phyloP scores from a whole-genome alignment of 164 flowering plant species.

The Liquidambar formosana region DNA sequence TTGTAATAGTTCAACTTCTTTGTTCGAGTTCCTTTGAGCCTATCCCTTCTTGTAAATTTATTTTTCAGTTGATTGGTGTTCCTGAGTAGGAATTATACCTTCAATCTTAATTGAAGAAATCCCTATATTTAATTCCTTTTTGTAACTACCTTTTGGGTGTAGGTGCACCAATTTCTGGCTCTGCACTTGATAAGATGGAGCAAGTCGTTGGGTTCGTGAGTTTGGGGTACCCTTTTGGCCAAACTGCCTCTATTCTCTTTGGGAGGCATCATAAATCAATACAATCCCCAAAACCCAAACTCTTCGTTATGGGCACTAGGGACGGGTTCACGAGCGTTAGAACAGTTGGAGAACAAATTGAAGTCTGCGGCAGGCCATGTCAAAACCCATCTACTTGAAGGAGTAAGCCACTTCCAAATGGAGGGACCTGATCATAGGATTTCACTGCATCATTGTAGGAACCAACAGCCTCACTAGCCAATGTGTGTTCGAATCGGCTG shows the following conservation, averaged over 20 bases:
- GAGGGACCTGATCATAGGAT: slow-evolving; percentile 68
- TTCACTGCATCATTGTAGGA: slow-evolving; percentile 54
- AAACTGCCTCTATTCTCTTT: slow-evolving; percentile 70
- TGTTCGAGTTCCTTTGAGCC: too few relatives aligned
- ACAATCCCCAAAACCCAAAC: slow-evolving; percentile 69
- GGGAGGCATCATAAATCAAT: slow-evolving; percentile 82
- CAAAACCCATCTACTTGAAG: slow-evolving; percentile 75
- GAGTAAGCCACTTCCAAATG: slow-evolving; percentile 83
- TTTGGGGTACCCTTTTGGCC: slow-evolving; percentile 88
- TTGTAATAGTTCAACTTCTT: too few relatives aligned
- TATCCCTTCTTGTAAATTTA: too few relatives aligned
- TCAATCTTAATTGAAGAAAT: slow-evolving; percentile 37
- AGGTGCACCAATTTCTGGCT: slow-evolving; percentile 97
- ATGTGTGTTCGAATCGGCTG: too few relatives aligned
- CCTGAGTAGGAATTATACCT: too few relatives aligned
- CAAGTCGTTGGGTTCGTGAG: slow-evolving; percentile 87
- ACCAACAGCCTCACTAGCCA: too few relatives aligned
- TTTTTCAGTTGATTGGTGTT: slow-evolving; percentile 46
- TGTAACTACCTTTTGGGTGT: slow-evolving; percentile 1
- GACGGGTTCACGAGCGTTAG: slow-evolving; percentile 87
- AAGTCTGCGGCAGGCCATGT: slow-evolving; percentile 62
- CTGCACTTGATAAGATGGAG: slow-evolving; percentile 77
- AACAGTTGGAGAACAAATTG: slow-evolving; percentile 71
- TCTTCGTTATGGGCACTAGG: slow-evolving; percentile 80
- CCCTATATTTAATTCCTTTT: slow-evolving; percentile 12